A percentile compares a stretch with the other conserved stretches of the same genome.
Evolutionary conservation across 352 stramenopile species (phyloP).

Genomic region (Thraustotheca clavata): DNA sequence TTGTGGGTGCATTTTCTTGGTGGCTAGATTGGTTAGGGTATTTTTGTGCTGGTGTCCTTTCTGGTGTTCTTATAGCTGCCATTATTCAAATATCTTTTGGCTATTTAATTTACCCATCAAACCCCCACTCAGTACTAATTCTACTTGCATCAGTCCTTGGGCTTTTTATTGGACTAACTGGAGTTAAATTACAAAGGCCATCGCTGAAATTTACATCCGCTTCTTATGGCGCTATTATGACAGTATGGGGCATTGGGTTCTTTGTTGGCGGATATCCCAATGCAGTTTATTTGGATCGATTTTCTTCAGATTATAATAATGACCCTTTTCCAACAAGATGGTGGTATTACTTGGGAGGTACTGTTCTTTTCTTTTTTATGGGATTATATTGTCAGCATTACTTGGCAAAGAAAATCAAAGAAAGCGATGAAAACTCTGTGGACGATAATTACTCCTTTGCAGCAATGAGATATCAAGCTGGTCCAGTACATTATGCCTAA

Average conservation of each 20-base stretch:
- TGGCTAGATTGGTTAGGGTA: constrained; percentile 36
- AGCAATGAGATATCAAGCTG: too few relatives aligned
- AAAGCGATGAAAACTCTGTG: too few relatives aligned
- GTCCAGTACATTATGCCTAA: too few relatives aligned
- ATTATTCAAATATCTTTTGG: constrained; percentile 37
- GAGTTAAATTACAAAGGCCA: constrained; percentile 40
- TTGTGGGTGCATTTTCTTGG: constrained; percentile 29
- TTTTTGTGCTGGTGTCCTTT: constrained; percentile 32
- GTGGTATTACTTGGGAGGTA: constrained; percentile 49
- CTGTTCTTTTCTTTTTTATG: constrained; percentile 42
- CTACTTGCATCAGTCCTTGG: constrained; percentile 38
- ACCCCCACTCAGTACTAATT: constrained; percentile 35
- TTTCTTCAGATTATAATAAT: constrained; percentile 34
- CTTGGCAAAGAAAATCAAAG: too few relatives aligned
- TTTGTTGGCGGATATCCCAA: constrained; percentile 25
- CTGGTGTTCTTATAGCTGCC: constrained; percentile 35
- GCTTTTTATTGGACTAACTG: constrained; percentile 31
- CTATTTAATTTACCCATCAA: constrained; percentile 27
- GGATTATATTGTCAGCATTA: too few relatives aligned
- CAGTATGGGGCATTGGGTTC: constrained; percentile 52
- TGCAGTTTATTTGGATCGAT: neutral
- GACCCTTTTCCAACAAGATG: constrained; percentile 47
- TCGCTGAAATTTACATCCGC: constrained; percentile 43
- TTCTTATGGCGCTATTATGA: constrained; percentile 39
- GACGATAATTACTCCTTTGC: too few relatives aligned